Conservation (phyloP, 345 rosid genomes). For the Diplotaxis tenuifolia region DNA sequence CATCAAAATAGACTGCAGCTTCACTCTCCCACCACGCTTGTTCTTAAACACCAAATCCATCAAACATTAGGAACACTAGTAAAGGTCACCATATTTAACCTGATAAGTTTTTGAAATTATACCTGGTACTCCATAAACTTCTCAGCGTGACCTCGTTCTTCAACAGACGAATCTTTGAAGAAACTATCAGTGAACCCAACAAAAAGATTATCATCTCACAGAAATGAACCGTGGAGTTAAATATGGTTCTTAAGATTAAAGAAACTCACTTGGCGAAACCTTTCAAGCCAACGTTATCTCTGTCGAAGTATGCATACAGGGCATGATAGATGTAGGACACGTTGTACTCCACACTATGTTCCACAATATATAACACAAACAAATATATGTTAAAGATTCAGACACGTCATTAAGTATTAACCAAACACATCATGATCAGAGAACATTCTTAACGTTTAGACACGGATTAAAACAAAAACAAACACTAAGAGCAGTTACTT, state of each 20-base stretch:
- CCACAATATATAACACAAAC: neutral
- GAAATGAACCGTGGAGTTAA: neutral
- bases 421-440: neutral
- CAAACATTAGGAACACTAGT: neutral
- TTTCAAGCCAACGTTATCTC: conserved; percentile 72
- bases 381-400: neutral
- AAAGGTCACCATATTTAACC: neutral
- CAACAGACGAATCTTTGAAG: conserved; percentile 72
- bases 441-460: neutral
- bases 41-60: conserved; percentile 41
- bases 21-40: conserved; percentile 69
- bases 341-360: conserved; percentile 71
- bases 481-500: conserved; percentile 43
- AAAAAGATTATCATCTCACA: neutral
- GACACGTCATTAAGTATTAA: neutral
- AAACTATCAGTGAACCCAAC: conserved; percentile 42
- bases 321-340: conserved; percentile 80
- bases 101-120: neutral
- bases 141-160: conserved; percentile 87
- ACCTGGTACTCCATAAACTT: conserved; percentile 77
- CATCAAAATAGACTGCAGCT: conserved; percentile 53
- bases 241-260: neutral
- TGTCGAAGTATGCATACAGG: conserved; percentile 74
- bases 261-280: conserved; percentile 71
- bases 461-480: neutral